Base-by-base conservation (phyloP, 73 alveolate genomes). In the Paramecium sonneborni region DNA sequence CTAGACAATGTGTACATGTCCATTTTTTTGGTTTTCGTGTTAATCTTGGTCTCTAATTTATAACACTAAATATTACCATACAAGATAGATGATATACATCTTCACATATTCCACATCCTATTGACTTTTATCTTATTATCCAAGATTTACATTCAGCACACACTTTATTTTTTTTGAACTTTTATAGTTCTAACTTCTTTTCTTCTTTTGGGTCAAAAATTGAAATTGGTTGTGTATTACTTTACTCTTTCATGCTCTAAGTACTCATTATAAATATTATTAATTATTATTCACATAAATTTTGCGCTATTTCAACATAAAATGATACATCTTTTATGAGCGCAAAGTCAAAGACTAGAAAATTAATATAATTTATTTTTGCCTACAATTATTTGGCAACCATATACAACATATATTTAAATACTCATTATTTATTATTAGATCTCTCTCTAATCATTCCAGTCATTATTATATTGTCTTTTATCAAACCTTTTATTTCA, bases 1-100 rank as follows among this genome's bases (percentile, higher is more conserved):
- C 69, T 15, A 48, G 56, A 43, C 72, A 90, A 85, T 18, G 44
- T 14, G 48, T 85, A 52, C 57, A 85, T 79, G 30, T 92, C 92
- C 68, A 30, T 6, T 23, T 86, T 18, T 48, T 30, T 1, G 48
- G 92, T 85, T 23, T 34, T 9, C 37, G 34, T 6, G 11, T 20
- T 18, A 35, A 85, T 67, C 28, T 52, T 5, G 84, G 84, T 62
- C 84, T 62, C 84, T 62, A 24, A 62, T 11, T 5, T 30, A 28
- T 62, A 2, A 21, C 10, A 26, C 23, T 15, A 32, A 62, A 32
- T 62, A 62, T 55, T 48, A 44, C 52, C 24, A 84, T 18, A 67
- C 95, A 92, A 18, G 23, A 41, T 46, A 41, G 18, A 55, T 92
- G 95, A 92, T 92, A 92, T 18, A 37, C 35, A 43, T 92, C 95